Evolutionary conservation across 106 monocot species (phyloP), one percentile per base, ranked within the genome.

Genomic region (Dendrobium catenatum): DNA sequence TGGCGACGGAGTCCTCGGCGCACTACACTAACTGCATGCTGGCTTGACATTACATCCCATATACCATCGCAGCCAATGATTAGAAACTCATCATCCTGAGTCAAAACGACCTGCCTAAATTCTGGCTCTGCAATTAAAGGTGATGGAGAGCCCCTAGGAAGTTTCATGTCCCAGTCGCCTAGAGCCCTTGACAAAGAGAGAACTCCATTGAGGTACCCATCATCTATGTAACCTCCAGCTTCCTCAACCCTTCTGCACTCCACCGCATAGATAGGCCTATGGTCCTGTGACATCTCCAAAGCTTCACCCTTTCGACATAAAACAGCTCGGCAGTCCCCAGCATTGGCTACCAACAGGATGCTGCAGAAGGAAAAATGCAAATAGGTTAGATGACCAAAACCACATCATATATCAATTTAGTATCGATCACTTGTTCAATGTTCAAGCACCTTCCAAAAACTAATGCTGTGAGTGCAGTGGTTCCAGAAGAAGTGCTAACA

Each of bases 11-110:
- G 82, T 2, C 88, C 88, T n/a, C 84, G 66, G 6, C 87, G 58
- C 9, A 89, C 92, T 27, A 89, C 76, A 51, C 80, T 80, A 2
- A 92, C 89, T 0, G 92, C 92, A 2, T 89, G 82, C 73, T 89
- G 83, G 72, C 89, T 92, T 2, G 87, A 80, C 92, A 92, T 92
- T 40, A 92, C 92, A 44, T 92, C 92, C 92, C 92, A 92, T n/a
- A 92, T 86, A 6, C 92, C 92, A 47, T 92, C 92, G 55, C 92
- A 92, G 6, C 88, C 92, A 3, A 92, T 89, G 56, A 92, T 92
- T 24, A 92, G 77, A 77, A 92, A 92, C 79, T 92, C 92, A 24
- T 92, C 92, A 24, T 92, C 89, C 73, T 89, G 86, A 1, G 92
- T 87, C 37, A 89, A 78, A 1, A 76, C 22, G 0, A 77, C 79